Base-by-base conservation (phyloP, 352 stramenopile genomes). In the Aphanomyces astaci region DNA sequence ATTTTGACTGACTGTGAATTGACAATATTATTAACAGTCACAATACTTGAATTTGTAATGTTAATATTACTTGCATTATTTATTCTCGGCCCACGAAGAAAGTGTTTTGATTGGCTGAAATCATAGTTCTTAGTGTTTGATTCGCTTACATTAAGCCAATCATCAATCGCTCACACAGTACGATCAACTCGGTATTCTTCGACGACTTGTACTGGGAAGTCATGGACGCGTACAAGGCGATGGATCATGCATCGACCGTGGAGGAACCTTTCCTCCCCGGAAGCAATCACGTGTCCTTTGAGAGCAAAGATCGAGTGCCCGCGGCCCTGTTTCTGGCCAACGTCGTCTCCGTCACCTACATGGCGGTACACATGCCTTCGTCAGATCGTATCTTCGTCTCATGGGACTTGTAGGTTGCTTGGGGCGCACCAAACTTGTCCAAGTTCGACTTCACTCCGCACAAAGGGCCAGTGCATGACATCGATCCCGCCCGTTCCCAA, bases 381-480 rank as follows among this genome's bases (percentile, higher is more conserved):
- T 64, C 59, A 51, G n/a, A n/a, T 66, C 63, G 51, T n/a, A 45
- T 65, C 62, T 27, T 46, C 54, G 1, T 40, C 4, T 46, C 49
- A 66, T 19, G 19, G 76, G 31, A 13, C 17, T 15, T 28, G 3
- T 66, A 95, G 86, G 64, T 92, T 17, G 77, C 82, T 28, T 86
- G 86, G 54, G 86, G 86, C 3, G 66, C 91, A 7, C 86, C 86
- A 25, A 94, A 92, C 53, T 72, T 82, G 1, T 87, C 78, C 5
- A 83, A 78, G 40, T 79, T 92, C 56, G 85, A 89, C 73, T 95
- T 95, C 59, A 95, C 86, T 19, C 75, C 79, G 15, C 86, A 95
- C 55, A 66, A 55, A n/a, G n/a, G n/a, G 30, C 24, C 45, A 3
- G 51, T 13, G 11, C 71, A 74, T n/a, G n/a, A n/a, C n/a, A n/a